These are phyloP conservation scores for Porodaedalea pini DNA, from an alignment of 1,284 basidiomycete genomes.

Conservation along the genomic window DNA sequence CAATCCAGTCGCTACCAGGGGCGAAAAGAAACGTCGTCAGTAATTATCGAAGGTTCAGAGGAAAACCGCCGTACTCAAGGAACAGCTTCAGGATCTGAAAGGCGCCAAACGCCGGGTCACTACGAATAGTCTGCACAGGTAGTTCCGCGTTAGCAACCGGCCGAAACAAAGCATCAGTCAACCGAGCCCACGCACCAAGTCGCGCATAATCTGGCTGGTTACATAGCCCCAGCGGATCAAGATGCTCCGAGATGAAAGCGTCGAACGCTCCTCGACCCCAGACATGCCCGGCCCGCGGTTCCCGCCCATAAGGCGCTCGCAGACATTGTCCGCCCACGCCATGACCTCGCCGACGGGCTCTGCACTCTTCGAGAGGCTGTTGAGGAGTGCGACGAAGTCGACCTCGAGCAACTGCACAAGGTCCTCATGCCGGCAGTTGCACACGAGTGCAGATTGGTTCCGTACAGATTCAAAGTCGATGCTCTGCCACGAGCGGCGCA, in stretches of 20 bases:
- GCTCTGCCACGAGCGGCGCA: conserved; percentile 82
- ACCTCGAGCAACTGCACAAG: conserved; percentile 79
- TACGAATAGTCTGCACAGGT: conserved; percentile 69
- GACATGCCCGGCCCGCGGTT: conserved; percentile 43
- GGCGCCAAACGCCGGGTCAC: conserved; percentile 84
- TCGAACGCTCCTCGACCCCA: conserved; percentile 59
- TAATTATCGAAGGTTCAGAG: conserved; percentile 6
- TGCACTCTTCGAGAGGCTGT: conserved; percentile 62
- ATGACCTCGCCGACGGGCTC: conserved; percentile 86
- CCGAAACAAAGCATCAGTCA: conserved; percentile 2
- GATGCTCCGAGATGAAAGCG: conserved; percentile 82
- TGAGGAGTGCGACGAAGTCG: conserved; percentile 77
- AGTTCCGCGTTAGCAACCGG: conserved; percentile 20
- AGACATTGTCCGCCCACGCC: conserved; percentile 86
- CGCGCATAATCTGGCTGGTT: conserved; percentile 85
- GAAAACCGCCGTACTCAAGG: conserved; percentile 59
- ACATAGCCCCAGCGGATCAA: conserved; percentile 89
- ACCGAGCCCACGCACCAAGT: conserved; percentile 55
- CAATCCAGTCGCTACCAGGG: conserved; percentile 75
- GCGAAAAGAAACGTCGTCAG: conserved; percentile 15
- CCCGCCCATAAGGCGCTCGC: conserved; percentile 72
- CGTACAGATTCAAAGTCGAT: conserved; percentile 87
- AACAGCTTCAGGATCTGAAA: conserved; percentile 89
- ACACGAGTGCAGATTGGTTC: conserved; percentile 85
- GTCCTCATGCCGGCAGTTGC: conserved; percentile 87